Evolutionary conservation across 495 filamentous ascomycete genomes (phyloP), one percentile per base, ranked within the genome.

Genomic region (Pseudomonodictys pantanalensis): DNA sequence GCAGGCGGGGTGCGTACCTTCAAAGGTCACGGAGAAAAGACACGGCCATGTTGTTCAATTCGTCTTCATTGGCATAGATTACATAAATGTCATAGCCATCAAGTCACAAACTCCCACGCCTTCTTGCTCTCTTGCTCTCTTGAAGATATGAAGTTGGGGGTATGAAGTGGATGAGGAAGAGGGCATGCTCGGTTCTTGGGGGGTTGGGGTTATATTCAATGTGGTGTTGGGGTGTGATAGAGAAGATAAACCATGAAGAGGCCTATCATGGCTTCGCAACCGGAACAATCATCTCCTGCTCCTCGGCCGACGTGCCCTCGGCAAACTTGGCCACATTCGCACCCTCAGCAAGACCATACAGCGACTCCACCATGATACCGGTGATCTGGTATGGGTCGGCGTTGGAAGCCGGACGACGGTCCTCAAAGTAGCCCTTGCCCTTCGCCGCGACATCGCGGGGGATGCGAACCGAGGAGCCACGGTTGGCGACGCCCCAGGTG

Each of bases 351-450:
- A 67, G 71, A 44, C 74, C 74, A 54, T 62, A 74, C 46, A 76
- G 52, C n/a, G 87, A 89, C 81, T 91, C 87, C 74, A 92, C 88
- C 70, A 95, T 87, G 72, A 96, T 93, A 70, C 89, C 89, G 58
- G 90, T 95, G 71, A 96, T 91, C 78, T 91, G 92, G 79, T 98
- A 98, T 24, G 93, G 93, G 77, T 95, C 91, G 62, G 86, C 93
- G 73, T 98, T 98, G 71, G 87, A 92, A 42, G 93, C 93, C 43
- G 93, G 93, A 67, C 93, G 82, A 71, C 93, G 85, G 68, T 98
- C 93, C 80, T 98, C 93, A 64, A 98, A 97, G 83, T 98, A 98
- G 66, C 93, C 93, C 78, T 89, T 95, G 75, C 91, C 91, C 74
- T 96, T 91, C 74, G 90, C 90, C 52, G 88, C 93, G 72, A 80